Evolutionary conservation across 2,329 filamentous ascomycete genomes (phyloP), one percentile per base, ranked within the genome.

Genomic region (Alternaria dauci): DNA sequence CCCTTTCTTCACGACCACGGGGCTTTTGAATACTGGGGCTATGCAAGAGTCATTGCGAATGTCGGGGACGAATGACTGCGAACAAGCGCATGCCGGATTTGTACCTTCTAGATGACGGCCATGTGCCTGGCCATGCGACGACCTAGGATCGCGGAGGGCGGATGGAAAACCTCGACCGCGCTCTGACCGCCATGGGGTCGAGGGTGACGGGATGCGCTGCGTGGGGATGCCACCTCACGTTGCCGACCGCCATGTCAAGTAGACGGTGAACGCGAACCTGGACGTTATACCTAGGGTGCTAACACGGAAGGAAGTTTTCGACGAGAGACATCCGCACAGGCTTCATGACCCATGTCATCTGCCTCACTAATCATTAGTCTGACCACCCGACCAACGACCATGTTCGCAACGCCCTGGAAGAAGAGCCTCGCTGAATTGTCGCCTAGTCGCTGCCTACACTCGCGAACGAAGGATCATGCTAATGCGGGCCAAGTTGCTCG

Each of bases 131-230:
- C 38, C 46, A 47, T 42, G 58, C 58, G 28, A 55, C 43, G 30
- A 42, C 48, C 47, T 53, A 39, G 52, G 56, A 59, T 59, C 50
- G 50, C 50, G 48, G 46, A 57, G 44, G 58, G 58, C 52, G 52
- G 46, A 50, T 60, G 48, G 53, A 59, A 55, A 58, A 54, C 41
- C 57, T 59, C 57, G 55, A 59, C 52, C 25, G 52, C 57, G 57
- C 57, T 59, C 57, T 59, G 57, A 55, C 57, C 57, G 52, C 57
- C 46, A 59, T 59, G 57, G 39, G 57, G 57, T 59, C 57, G 57
- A 46, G 39, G 43, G 39, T 30, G 52, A 51, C 52, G 55, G 55
- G 50, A 44, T 52, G 57, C 39, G 53, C 41, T 60, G 48, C 46
- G 53, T 60, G 58, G 58, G 47, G 46, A 55, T 60, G 58, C 58